A percentile compares a stretch with the other conserved stretches of the same genome.
phyloP scores from a whole-genome alignment of 2,329 filamentous ascomycete species.

The Nothopassalora personata region DNA sequence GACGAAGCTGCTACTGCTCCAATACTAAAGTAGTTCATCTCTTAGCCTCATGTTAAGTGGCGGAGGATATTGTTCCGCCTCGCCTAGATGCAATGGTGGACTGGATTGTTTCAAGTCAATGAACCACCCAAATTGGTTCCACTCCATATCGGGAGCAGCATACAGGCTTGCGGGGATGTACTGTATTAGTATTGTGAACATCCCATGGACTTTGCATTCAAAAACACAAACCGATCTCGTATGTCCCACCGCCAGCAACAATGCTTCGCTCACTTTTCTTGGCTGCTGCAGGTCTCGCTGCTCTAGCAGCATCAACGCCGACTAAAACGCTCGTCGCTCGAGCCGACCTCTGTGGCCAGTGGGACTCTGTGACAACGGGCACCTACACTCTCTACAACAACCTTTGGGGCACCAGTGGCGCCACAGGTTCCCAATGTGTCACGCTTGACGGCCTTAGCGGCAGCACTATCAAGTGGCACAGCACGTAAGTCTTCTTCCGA shows the following conservation, averaged over 20 bases:
- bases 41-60: not conserved
- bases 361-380: conserved; percentile 5
- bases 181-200: too few relatives aligned
- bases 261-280: too few relatives aligned
- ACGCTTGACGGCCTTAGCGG: conserved; percentile 17
- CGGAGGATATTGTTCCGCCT: not conserved
- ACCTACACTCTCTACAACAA: conserved; percentile 21
- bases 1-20: too few relatives aligned
- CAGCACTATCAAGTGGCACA: conserved; percentile 15
- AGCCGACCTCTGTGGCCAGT: conserved; percentile 9
- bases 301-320: not conserved
- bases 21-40: too few relatives aligned
- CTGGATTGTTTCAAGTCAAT: not conserved
- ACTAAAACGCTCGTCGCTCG: conserved; percentile 3
- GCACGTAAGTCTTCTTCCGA: conserved; percentile 8
- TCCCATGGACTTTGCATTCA: too few relatives aligned
- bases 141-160: too few relatives aligned
- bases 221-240: too few relatives aligned
- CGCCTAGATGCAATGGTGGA: not conserved
- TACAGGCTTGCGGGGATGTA: too few relatives aligned
- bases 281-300: not conserved
- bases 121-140: not conserved
- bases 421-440: conserved; percentile 20
- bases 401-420: conserved; percentile 16
- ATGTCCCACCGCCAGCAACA: too few relatives aligned